Evolutionary conservation across 2,329 filamentous ascomycete species (phyloP), one percentile per base, ranked within the genome.

Genomic region (Aspergillus pseudotamarii): DNA sequence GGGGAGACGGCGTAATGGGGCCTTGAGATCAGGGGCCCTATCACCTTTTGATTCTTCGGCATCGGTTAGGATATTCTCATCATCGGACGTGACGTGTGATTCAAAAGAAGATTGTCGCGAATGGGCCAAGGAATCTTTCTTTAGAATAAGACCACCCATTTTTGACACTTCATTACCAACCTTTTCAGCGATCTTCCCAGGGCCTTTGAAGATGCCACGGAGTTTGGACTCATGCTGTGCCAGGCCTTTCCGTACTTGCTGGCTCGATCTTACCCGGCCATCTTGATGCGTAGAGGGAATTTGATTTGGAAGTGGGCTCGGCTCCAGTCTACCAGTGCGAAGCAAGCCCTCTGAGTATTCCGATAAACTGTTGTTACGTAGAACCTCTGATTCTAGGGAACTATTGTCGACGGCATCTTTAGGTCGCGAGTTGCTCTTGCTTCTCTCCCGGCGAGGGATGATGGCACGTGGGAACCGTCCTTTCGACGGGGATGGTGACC

Each of bases 151-250:
- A 57, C 88, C 86, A 19, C 86, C 85, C 38, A 89, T 83, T 69
- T 85, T 86, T 0, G 86, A 84, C 9, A 89, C 83, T 69, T 90
- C 88, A 64, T 82, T 84, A n/a, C 86, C 85, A 3, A 96, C 86
- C 34, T 92, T 84, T 34, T 87, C 91, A 64, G 92, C 91, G 66
- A 94, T 88, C 60, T 91, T 85, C 57, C 88, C 86, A 3, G 72
- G 71, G 0, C 89, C 89, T 78, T 93, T 94, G 78, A 97, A 90
- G 55, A 97, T 89, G 8, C 90, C 88, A 48, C 89, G 87, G 10
- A 93, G 82, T 41, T 86, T 88, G 11, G 86, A 87, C 80, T 88
- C 71, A 79, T 80, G 68, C 74, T 82, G 61, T 51, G 68, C 60
- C 4, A 66, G 62, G 2, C 71, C 72, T 46, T 74, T 79, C 23